Evolutionary conservation across 2,329 filamentous ascomycete species (phyloP).

Genomic region (Boeremia exigua): DNA sequence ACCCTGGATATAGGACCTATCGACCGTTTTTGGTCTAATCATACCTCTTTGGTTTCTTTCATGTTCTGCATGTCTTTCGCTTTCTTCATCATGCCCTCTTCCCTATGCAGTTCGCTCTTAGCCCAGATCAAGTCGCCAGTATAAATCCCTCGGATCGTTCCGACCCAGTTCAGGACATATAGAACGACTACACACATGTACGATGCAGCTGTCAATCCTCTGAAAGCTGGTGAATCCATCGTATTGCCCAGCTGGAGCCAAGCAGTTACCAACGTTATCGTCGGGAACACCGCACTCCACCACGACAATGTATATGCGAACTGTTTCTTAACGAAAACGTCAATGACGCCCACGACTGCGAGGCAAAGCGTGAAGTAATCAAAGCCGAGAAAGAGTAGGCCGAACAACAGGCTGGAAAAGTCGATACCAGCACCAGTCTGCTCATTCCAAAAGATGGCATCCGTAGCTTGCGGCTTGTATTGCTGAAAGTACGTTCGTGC

Average conservation of each 20-base stretch:
- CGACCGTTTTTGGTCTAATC: not conserved
- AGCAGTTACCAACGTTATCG: conserved; percentile 14
- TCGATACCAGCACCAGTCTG: conserved; percentile 18
- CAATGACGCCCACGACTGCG: conserved; percentile 18
- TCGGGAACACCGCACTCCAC: conserved; percentile 29
- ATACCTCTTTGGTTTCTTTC: not conserved
- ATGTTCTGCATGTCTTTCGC: conserved; percentile 5
- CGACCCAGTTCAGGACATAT: conserved; percentile 24
- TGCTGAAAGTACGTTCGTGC: not conserved
- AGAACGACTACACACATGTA: conserved; percentile 21
- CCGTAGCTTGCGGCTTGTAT: conserved; percentile 16
- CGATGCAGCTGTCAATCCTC: conserved; percentile 19
- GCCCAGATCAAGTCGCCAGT: conserved; percentile 11
- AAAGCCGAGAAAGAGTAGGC: not conserved
- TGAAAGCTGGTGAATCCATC: conserved; percentile 24
- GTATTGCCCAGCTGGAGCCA: conserved; percentile 18
- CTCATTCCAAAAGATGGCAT: conserved; percentile 17
- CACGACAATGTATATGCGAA: conserved; percentile 25
- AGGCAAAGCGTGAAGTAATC: conserved; percentile 25
- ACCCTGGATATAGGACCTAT: no score
- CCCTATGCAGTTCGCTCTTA: conserved; percentile 11
- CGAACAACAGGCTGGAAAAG: no score
- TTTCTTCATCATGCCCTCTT: conserved; percentile 12
- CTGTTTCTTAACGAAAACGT: conserved; percentile 17
- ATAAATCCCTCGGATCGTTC: conserved; percentile 2